phyloP scores from a whole-genome alignment of 2,329 filamentous ascomycete genomes.

The Nemania sp. region DNA sequence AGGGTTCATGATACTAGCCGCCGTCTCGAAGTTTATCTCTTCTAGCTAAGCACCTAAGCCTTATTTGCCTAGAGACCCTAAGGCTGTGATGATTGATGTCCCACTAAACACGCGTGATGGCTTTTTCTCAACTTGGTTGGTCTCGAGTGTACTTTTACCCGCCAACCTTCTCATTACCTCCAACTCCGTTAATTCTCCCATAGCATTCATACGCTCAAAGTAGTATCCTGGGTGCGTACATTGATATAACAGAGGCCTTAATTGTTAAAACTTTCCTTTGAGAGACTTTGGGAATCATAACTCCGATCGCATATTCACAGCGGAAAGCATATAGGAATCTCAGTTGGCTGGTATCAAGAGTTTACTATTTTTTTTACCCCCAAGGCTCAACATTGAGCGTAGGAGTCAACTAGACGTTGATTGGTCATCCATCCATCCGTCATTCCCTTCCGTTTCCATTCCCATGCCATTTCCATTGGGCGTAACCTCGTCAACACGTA shows the following conservation, averaged over 20 bases:
- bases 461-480: slow-evolving; percentile 27
- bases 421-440: slow-evolving; percentile 16
- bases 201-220: too few relatives aligned
- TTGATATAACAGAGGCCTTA: too few relatives aligned
- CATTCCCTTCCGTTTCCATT: slow-evolving; percentile 33
- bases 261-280: neutral
- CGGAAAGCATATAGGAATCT: neutral
- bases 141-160: too few relatives aligned
- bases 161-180: too few relatives aligned
- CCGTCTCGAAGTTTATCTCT: neutral
- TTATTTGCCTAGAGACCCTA: neutral
- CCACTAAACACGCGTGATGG: neutral
- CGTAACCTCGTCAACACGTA: slow-evolving; percentile 48
- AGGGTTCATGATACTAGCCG: neutral
- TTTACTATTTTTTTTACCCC: slow-evolving; percentile 39
- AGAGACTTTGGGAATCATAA: neutral
- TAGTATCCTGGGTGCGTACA: too few relatives aligned
- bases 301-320: neutral
- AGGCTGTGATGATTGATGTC: neutral
- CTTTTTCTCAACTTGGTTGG: too few relatives aligned
- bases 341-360: slow-evolving; percentile 33
- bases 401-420: slow-evolving; percentile 18
- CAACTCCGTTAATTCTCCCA: too few relatives aligned
- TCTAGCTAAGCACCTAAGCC: neutral
- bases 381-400: slow-evolving; percentile 10